A percentile compares a stretch with the other conserved stretches of the same genome.
These are phyloP conservation scores for Selaginella moellendorffii DNA, from an alignment of 75 land plant genomes.

Conservation along the genomic window DNA sequence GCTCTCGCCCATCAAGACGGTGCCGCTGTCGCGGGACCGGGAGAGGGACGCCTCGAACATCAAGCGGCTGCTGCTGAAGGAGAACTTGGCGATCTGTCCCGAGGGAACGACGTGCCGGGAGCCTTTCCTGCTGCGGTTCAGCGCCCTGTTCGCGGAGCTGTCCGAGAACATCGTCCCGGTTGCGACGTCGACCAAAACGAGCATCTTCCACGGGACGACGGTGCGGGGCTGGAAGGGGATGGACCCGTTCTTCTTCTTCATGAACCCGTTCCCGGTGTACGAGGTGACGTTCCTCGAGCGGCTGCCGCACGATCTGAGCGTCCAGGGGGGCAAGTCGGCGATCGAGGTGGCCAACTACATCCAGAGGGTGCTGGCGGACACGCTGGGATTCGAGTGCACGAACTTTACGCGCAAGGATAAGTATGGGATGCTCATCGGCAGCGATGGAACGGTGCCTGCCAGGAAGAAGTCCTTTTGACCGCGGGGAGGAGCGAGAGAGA, in stretches of 20 bases:
- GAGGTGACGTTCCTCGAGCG: constrained; percentile 18
- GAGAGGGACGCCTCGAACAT: constrained; percentile 58
- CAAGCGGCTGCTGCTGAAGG: constrained; percentile 43
- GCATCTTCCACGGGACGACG: constrained; percentile 18
- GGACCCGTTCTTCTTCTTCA: constrained; percentile 22
- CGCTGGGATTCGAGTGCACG: constrained; percentile 46
- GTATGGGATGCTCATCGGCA: constrained; percentile 21
- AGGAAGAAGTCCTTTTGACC: background rate
- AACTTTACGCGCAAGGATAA: constrained; percentile 50
- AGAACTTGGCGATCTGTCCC: constrained; percentile 75
- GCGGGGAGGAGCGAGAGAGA: too few relatives aligned
- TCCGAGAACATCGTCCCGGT: constrained; percentile 37
- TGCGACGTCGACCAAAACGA: constrained; percentile 2
- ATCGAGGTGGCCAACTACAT: constrained; percentile 37
- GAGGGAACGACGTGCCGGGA: constrained; percentile 95
- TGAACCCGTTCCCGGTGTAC: constrained; percentile 20
- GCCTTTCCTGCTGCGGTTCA: constrained; percentile 74
- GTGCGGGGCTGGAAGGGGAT: constrained; percentile 22
- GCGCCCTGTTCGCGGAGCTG: constrained; percentile 84
- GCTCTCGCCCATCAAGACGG: constrained; percentile 62
- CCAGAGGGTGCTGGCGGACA: constrained; percentile 29
- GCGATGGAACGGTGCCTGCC: background rate
- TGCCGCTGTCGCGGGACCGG: constrained; percentile 54
- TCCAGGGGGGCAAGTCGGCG: constrained; percentile 24
- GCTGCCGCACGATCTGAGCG: constrained; percentile 23